Base-by-base conservation (phyloP, 805 yeast genomes). In the Candida glaebosa region DNA sequence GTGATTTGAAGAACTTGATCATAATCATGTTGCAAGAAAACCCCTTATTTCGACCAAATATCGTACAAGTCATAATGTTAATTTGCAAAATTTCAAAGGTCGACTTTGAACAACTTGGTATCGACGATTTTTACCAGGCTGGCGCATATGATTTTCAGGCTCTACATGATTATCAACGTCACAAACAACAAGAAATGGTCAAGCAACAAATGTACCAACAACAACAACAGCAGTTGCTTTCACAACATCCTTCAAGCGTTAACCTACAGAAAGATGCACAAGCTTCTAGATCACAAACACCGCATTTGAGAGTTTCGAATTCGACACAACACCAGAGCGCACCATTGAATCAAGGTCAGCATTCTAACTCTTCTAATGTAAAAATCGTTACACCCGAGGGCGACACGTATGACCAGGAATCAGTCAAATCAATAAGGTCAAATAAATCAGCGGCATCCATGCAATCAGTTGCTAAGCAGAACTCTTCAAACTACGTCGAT, bases 11-110 rank as follows among this genome's bases (percentile, higher is more conserved):
- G 54, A 82, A 82, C 54, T 69, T 93, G 56, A 84, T 89, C 41
- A 75, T 83, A 31, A 81, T 86, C 20, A 77, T 88, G 82, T 69
- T 91, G 31, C 87, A 86, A 47, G 95, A 87, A 43, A 86, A 84
- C 51, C 96, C 97, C 3, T 57, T 78, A 10, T 69, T 76, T 49
- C 75, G 99, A 54, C 98, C 98, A 2, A 90, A 88, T 58, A 80
- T 88, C 14, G 87, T 81, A 49, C 97, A 90, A 62, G 84, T 91
- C 1, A 55, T 89, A 26, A 80, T 84, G 58, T 64, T 78, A 34
- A 67, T 89, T 59, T 63, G 79, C 39, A 79, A 79, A 25, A 68
- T 77, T 43, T 70, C 76, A 45, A 52, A 54, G 4, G 47, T 39
- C 38, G 67, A 71, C n/a, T 63, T 60, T 31, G 48, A 46, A 1